Percentiles rank a stretch among this genome's conserved stretches.
Conservation (phyloP, 441 rosid genomes). For the Manihot esculenta region DNA sequence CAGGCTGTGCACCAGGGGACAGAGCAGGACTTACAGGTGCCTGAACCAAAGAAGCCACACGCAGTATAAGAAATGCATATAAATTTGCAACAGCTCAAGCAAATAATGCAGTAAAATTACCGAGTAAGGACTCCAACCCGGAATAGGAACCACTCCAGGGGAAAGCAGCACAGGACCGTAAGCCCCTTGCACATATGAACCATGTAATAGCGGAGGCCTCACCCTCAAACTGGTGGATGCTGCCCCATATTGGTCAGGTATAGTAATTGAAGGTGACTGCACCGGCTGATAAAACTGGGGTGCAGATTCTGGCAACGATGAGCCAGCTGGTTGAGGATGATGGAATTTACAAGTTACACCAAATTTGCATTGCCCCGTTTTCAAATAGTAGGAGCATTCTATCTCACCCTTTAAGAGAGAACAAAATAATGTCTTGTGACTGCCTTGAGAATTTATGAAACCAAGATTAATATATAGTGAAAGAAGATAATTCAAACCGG, state of each 20-base stretch:
- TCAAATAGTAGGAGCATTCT: slow-evolving; percentile 97
- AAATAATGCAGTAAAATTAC: slow-evolving; percentile 37
- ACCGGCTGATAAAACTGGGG: slow-evolving; percentile 90
- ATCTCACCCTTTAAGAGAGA: slow-evolving; percentile 58
- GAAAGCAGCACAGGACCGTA: slow-evolving; percentile 74
- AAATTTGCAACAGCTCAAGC: slow-evolving; percentile 9
- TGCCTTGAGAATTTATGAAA: not conserved
- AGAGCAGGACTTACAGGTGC: slow-evolving; percentile 88
- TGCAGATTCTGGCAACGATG: slow-evolving; percentile 69
- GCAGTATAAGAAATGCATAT: slow-evolving; percentile 21
- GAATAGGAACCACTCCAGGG: slow-evolving; percentile 76
- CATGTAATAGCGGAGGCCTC: slow-evolving; percentile 71
- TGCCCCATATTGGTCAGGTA: slow-evolving; percentile 68
- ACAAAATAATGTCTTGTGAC: not conserved
- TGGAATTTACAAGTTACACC: slow-evolving; percentile 91
- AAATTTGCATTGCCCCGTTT: slow-evolving; percentile 99
- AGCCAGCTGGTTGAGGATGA: slow-evolving; percentile 88
- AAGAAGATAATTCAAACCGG: slow-evolving; percentile 47
- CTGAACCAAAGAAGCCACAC: slow-evolving; percentile 40
- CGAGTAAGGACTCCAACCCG: slow-evolving; percentile 93
- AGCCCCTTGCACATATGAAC: slow-evolving; percentile 80
- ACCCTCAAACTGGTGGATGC: slow-evolving; percentile 68
- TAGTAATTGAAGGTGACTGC: slow-evolving; percentile 77
- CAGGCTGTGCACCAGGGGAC: slow-evolving; percentile 87
- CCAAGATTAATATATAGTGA: not conserved